Evolutionary conservation across 345 rosid species (phyloP), one percentile per base, ranked within the genome.

Genomic region (Eutrema yunnanense): DNA sequence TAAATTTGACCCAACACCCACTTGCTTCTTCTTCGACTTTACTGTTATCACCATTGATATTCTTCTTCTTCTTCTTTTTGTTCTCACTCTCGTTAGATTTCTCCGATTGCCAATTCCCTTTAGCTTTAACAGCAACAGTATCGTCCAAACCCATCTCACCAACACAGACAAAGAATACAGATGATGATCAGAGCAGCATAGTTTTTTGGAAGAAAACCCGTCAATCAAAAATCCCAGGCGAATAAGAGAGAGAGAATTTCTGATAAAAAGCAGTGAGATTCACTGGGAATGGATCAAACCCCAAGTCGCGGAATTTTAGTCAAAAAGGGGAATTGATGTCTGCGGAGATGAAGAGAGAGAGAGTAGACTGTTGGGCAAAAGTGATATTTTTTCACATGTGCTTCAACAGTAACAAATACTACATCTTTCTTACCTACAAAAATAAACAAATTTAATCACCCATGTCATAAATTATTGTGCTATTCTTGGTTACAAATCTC

Each of bases 1-100:
- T 78, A 37, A 84, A 71, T 73, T 79, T 86, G 69, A 83, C 77
- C 92, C 96, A 89, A 77, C 96, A 89, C 14, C 96, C 92, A 76
- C 75, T 72, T 55, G 82, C 81, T 73, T 56, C 83, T 2, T 84
- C 62, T 69, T 82, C 81, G 78, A 76, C 43, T 71, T 41, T 57
- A 49, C 63, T 33, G 49, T 43, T 62, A 37, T 2, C 69, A 48
- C 49, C 79, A 61, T 47, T 67, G 59, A 12, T 53, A 9, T n/a
- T 42, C 47, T 61, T 79, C 80, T 36, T 85, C 69, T 64, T 76
- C 82, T 80, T 85, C 78, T 73, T 87, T 72, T 77, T 83, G 60
- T 64, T 77, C 87, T 86, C 87, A 48, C 7, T n/a, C 64, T 58
- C 73, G 37, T 37, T 65, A 26, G 64, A 32, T 65, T 72, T 65